Evolutionary conservation across 73 alveolate genomes (phyloP).

Genomic region (Symbiodinium pilosum): DNA sequence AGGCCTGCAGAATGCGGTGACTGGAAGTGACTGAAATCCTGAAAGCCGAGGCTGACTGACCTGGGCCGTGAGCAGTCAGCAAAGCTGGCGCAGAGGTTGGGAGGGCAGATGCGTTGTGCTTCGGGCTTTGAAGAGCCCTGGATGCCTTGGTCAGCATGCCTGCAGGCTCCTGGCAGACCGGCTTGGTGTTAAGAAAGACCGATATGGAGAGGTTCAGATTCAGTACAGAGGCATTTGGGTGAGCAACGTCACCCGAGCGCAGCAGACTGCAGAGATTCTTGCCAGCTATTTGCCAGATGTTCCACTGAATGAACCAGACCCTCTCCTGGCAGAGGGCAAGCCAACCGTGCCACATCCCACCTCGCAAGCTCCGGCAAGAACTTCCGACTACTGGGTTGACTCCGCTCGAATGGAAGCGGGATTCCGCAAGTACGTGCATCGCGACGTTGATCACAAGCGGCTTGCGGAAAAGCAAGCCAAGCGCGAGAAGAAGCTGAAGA

Average conservation of each 20-base stretch:
- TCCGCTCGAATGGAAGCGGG: constrained; percentile 89
- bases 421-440: constrained; percentile 47
- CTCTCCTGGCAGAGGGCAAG: constrained; percentile 67
- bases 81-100: constrained; percentile 44
- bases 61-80: constrained; percentile 81
- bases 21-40: too few relatives aligned
- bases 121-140: background rate
- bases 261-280: constrained; percentile 64
- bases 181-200: constrained; percentile 34
- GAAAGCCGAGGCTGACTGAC: constrained; percentile 65
- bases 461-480: constrained; percentile 58
- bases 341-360: constrained; percentile 90
- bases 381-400: constrained; percentile 19
- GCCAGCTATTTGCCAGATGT: constrained; percentile 52
- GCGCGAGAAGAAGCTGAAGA: constrained; percentile 41
- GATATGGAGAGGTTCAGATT: constrained; percentile 47
- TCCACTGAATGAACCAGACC: constrained; percentile 74
- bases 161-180: constrained; percentile 26
- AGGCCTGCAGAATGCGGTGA: background rate
- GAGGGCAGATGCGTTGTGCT: too few relatives aligned
- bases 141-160: background rate
- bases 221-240: constrained; percentile 88
- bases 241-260: constrained; percentile 66
- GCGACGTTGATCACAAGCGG: constrained; percentile 61
- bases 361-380: background rate